Percentiles rank a stretch among this genome's conserved stretches.
These are phyloP conservation scores for Epicoccum sorghinum DNA, from an alignment of 2,329 filamentous ascomycete genomes.

Conservation along the genomic window DNA sequence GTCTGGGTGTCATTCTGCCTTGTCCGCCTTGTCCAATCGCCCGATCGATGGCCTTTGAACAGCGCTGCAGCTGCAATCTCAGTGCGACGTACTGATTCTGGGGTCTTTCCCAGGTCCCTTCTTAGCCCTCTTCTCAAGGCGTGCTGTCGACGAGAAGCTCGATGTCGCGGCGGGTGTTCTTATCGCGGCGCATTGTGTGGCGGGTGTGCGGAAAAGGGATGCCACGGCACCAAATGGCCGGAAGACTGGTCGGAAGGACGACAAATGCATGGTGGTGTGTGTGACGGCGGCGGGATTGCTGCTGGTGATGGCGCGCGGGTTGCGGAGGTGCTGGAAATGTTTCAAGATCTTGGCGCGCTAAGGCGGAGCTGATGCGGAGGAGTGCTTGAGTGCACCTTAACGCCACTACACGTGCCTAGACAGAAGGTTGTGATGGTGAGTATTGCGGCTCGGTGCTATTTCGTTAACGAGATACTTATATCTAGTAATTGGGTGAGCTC, in stretches of 20 bases:
- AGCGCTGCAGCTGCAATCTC: too few relatives aligned
- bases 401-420: not conserved
- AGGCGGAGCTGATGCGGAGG: slow-evolving; percentile 5
- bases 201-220: slow-evolving; percentile 16
- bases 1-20: slow-evolving; percentile 4
- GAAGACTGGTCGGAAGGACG: slow-evolving; percentile 31
- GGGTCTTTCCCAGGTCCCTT: slow-evolving; percentile 37
- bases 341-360: slow-evolving; percentile 14
- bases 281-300: slow-evolving; percentile 2
- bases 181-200: slow-evolving; percentile 23
- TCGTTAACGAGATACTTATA: too few relatives aligned
- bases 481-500: too few relatives aligned
- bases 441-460: too few relatives aligned
- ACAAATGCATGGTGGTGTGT: slow-evolving; percentile 35
- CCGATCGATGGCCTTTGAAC: not conserved
- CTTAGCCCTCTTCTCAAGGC: slow-evolving; percentile 34
- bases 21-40: not conserved
- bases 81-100: slow-evolving; percentile 38
- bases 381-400: too few relatives aligned
- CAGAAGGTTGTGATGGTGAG: not conserved
- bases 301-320: slow-evolving; percentile 13
- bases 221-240: slow-evolving; percentile 21
- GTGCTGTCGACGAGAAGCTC: slow-evolving; percentile 40
- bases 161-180: slow-evolving; percentile 23
- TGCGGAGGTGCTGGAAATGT: slow-evolving; percentile 12